Evolutionary conservation across 2,329 filamentous ascomycete genomes (phyloP).

Genomic region (Epichloe gansuensis): DNA sequence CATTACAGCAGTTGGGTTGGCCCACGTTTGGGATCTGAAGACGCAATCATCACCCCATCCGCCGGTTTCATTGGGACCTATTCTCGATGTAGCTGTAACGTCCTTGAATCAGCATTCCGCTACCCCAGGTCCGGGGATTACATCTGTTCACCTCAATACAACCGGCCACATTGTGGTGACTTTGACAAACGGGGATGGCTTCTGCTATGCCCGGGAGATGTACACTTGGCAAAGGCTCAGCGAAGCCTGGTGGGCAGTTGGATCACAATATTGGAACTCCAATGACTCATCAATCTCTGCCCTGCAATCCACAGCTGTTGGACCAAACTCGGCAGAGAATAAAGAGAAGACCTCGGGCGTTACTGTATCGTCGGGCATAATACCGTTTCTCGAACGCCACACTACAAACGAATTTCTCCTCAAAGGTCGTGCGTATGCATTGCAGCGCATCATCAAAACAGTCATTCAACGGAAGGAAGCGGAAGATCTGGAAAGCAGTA

Average conservation of each 20-base stretch:
- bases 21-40: conserved; percentile 87
- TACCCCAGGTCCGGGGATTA: conserved; percentile 70
- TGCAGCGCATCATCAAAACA: conserved; percentile 84
- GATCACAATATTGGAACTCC: conserved; percentile 98
- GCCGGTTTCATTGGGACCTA: conserved; percentile 76
- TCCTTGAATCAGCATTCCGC: conserved; percentile 64
- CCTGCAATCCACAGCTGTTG: conserved; percentile 58
- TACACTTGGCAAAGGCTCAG: conserved; percentile 91
- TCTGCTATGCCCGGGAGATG: conserved; percentile 75
- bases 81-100: conserved; percentile 76
- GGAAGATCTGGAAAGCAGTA: conserved; percentile 79
- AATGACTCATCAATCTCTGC: conserved; percentile 82
- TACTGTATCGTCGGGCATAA: conserved; percentile 75
- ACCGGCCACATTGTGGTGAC: conserved; percentile 80
- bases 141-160: conserved; percentile 83
- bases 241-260: conserved; percentile 95
- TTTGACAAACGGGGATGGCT: conserved; percentile 88
- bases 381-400: conserved; percentile 85
- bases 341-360: conserved; percentile 34
- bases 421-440: conserved; percentile 79
- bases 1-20: conserved; percentile 78
- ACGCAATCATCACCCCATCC: conserved; percentile 76
- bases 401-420: conserved; percentile 88
- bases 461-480: conserved; percentile 82
- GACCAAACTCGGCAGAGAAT: conserved; percentile 37